These are phyloP conservation scores for Pseudogymnoascus sp. DNA, from an alignment of 2,329 filamentous ascomycete species.

Conservation along the genomic window DNA sequence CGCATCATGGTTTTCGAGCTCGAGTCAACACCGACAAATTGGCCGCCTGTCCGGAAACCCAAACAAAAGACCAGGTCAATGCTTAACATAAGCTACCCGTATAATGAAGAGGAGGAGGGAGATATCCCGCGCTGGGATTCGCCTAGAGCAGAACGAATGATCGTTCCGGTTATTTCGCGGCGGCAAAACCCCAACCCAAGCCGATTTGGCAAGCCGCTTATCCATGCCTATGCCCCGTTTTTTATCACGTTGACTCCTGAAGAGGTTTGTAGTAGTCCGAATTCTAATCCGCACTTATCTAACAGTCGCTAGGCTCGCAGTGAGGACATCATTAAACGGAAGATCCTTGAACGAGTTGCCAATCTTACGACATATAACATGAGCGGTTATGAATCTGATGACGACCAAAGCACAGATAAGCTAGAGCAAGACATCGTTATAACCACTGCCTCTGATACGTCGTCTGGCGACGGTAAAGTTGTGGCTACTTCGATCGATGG, in stretches of 20 bases:
- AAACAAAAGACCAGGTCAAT: slow-evolving; percentile 40
- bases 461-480: slow-evolving; percentile 62
- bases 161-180: slow-evolving; percentile 66
- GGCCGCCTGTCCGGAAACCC: slow-evolving; percentile 45
- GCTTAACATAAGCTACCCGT: slow-evolving; percentile 39
- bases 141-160: slow-evolving; percentile 54
- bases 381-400: slow-evolving; percentile 41
- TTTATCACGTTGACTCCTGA: slow-evolving; percentile 71
- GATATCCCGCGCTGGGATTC: slow-evolving; percentile 49
- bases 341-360: slow-evolving; percentile 68
- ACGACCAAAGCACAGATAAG: slow-evolving; percentile 37
- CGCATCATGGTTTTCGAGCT: slow-evolving; percentile 70
- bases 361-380: slow-evolving; percentile 67
- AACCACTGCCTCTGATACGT: slow-evolving; percentile 55
- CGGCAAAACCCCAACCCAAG: slow-evolving; percentile 29
- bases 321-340: slow-evolving; percentile 68
- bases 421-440: slow-evolving; percentile 63
- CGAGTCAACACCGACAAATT: slow-evolving; percentile 72
- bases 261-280: slow-evolving; percentile 44
- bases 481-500: slow-evolving; percentile 74
- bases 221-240: slow-evolving; percentile 38
- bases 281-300: slow-evolving; percentile 29
- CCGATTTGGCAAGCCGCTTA: slow-evolving; percentile 31
- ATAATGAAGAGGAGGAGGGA: slow-evolving; percentile 39
- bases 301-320: slow-evolving; percentile 36